Percentiles rank a stretch among this genome's conserved stretches.
phyloP scores from a whole-genome alignment of 441 rosid species.

The Rhodomyrtus psidioides region DNA sequence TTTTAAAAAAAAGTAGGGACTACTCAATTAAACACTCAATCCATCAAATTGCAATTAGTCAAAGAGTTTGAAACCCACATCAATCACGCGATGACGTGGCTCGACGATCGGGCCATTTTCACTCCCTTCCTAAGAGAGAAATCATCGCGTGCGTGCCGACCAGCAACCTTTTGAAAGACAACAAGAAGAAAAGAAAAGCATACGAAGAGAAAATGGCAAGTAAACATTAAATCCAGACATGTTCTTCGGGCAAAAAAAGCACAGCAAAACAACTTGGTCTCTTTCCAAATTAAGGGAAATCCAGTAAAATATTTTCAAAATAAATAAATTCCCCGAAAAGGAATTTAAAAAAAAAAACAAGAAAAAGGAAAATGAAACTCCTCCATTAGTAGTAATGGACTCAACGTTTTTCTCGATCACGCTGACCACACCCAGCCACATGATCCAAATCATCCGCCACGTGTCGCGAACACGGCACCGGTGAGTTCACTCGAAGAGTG shows the following conservation, averaged over 20 bases:
- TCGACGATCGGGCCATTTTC: background rate
- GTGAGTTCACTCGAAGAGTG: conserved; percentile 28
- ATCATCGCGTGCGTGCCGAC: background rate
- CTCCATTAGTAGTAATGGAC: conserved; percentile 7
- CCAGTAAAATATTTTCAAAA: background rate
- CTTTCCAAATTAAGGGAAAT: background rate
- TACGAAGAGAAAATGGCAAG: background rate
- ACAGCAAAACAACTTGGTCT: background rate
- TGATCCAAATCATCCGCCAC: conserved; percentile 9
- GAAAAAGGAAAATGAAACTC: background rate
- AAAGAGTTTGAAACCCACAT: background rate
- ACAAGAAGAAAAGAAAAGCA: background rate
- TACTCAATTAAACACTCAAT: background rate
- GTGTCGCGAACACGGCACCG: conserved; percentile 20
- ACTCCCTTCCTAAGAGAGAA: background rate
- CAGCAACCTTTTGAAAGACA: background rate
- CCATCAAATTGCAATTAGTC: background rate
- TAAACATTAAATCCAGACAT: background rate
- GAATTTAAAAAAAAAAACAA: background rate
- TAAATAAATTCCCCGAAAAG: background rate
- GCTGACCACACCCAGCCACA: conserved; percentile 22
- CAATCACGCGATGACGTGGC: background rate
- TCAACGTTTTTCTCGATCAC: conserved; percentile 34
- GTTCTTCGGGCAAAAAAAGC: too few species aligned
- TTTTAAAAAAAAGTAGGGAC: background rate